Evolutionary conservation across 2,329 filamentous ascomycete genomes (phyloP).

Genomic region (Pyricularia sp.): DNA sequence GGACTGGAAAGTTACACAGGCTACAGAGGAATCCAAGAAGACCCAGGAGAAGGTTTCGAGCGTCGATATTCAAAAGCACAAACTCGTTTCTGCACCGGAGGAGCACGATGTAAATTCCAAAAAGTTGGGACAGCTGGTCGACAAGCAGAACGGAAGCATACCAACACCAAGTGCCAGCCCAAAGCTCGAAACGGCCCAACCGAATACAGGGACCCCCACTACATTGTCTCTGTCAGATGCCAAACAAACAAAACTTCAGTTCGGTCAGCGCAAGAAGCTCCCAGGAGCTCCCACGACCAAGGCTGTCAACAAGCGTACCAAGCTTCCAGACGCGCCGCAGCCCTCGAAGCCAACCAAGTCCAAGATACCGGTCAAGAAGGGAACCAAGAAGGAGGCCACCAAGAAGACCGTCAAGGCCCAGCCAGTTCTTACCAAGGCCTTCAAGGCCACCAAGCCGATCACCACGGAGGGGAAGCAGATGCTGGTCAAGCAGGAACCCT

Average conservation of each 20-base stretch:
- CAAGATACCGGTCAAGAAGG: conserved; percentile 7
- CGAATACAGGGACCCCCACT: conserved; percentile 20
- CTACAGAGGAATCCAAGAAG: neutral
- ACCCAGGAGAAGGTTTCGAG: neutral
- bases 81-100: conserved; percentile 1
- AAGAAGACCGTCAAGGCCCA: conserved; percentile 32
- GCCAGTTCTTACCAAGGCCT: conserved; percentile 9
- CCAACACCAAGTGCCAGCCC: conserved; percentile 47
- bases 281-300: conserved; percentile 14
- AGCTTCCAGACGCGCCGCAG: conserved; percentile 11
- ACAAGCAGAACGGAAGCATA: conserved; percentile 35
- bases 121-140: conserved; percentile 22
- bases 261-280: conserved; percentile 14
- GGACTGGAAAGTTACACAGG: conserved; percentile 16
- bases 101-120: conserved; percentile 16
- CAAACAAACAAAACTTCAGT: conserved; percentile 40
- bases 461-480: conserved; percentile 3
- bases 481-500: conserved; percentile 5
- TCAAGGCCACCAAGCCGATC: conserved; percentile 4
- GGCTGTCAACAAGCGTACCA: conserved; percentile 17
- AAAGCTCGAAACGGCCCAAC: conserved; percentile 26
- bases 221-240: conserved; percentile 18
- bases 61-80: neutral
- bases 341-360: neutral
- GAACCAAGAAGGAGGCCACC: conserved; percentile 12